Evolutionary conservation across 805 yeast species (phyloP).

Genomic region (Kluyveromyces aestuarii): DNA sequence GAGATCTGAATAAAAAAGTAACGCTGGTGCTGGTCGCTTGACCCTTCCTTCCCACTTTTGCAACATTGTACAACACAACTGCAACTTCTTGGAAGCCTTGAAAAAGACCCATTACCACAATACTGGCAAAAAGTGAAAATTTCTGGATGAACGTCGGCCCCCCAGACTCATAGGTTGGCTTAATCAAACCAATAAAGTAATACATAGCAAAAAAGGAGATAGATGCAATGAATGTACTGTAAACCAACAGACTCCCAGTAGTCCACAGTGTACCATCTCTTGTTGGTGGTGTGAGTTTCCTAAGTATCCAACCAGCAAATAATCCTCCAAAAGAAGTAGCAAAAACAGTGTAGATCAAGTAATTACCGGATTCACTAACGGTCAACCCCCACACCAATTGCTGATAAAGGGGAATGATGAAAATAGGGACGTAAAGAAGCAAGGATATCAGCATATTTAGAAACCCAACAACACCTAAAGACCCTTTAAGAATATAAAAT

Average conservation of each 20-base stretch:
- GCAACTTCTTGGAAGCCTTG: conserved; percentile 36
- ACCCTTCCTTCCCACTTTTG: conserved; percentile 32
- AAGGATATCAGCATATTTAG: conserved; percentile 31
- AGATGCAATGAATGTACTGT: conserved; percentile 10
- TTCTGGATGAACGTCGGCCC: conserved; percentile 11
- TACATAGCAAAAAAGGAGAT: conserved; percentile 12
- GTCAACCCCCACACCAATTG: conserved; percentile 35
- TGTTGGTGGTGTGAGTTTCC: conserved; percentile 12
- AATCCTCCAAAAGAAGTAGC: conserved; percentile 34
- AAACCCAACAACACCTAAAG: conserved; percentile 31
- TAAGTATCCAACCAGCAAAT: conserved; percentile 29
- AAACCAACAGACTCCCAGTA: conserved; percentile 10
- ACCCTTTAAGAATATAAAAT: conserved; percentile 30
- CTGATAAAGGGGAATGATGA: conserved; percentile 34
- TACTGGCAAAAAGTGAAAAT: conserved; percentile 19
- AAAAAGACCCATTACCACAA: conserved; percentile 29
- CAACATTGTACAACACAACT: conserved; percentile 32
- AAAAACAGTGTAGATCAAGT: conserved; percentile 34
- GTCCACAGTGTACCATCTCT: conserved; percentile 17
- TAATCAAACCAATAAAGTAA: conserved; percentile 2
- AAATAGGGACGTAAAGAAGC: conserved; percentile 29
- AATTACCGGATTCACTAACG: conserved; percentile 32
- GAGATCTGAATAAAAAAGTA: conserved; percentile 35
- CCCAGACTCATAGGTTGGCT: conserved; percentile 8
- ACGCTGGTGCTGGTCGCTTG: conserved; percentile 40